These are phyloP conservation scores for Avena atlantica DNA, from an alignment of 176 grass and related monocot genomes.

Conservation along the genomic window DNA sequence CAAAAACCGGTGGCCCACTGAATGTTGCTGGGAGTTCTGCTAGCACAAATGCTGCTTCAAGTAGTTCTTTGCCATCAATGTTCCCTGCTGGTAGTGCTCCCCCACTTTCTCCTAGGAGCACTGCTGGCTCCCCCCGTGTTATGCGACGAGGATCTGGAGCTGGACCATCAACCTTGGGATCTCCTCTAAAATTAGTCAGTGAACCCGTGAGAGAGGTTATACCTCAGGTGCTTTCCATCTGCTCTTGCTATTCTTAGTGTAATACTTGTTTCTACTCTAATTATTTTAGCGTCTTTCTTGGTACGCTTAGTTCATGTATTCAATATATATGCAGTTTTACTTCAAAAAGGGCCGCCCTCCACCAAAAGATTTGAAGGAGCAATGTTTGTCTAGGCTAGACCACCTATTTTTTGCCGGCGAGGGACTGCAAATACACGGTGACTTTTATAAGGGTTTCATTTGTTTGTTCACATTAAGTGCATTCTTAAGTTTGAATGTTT, in stretches of 20 bases:
- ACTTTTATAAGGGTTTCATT: conserved; percentile 26
- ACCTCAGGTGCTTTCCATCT: conserved; percentile 73
- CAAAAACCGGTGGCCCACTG: conserved; percentile 65
- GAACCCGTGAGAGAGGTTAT: conserved; percentile 94
- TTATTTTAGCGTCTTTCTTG: background rate
- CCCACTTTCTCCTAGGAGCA: conserved; percentile 95
- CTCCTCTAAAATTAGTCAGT: conserved; percentile 96
- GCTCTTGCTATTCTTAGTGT: conserved; percentile 16
- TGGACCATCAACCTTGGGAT: conserved; percentile 86
- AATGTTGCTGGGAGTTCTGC: conserved; percentile 65
- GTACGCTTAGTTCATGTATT: conserved; percentile 38
- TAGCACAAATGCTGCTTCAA: conserved; percentile 58
- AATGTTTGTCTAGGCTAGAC: conserved; percentile 90
- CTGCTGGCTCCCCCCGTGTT: conserved; percentile 86
- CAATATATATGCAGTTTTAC: conserved; percentile 73
- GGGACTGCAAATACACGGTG: conserved; percentile 87
- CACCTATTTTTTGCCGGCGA: conserved; percentile 93
- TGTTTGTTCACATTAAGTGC: conserved; percentile 8
- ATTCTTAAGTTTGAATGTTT: conserved; percentile 40
- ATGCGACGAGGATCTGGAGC: conserved; percentile 64
- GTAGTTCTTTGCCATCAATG: conserved; percentile 85
- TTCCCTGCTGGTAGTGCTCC: conserved; percentile 94
- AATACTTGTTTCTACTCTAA: conserved; percentile 35
- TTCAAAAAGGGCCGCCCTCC: conserved; percentile 91
- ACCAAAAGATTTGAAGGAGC: conserved; percentile 85